These are phyloP conservation scores for Cryptosporidium bovis DNA, from an alignment of 169 alveolate species.

Conservation along the genomic window DNA sequence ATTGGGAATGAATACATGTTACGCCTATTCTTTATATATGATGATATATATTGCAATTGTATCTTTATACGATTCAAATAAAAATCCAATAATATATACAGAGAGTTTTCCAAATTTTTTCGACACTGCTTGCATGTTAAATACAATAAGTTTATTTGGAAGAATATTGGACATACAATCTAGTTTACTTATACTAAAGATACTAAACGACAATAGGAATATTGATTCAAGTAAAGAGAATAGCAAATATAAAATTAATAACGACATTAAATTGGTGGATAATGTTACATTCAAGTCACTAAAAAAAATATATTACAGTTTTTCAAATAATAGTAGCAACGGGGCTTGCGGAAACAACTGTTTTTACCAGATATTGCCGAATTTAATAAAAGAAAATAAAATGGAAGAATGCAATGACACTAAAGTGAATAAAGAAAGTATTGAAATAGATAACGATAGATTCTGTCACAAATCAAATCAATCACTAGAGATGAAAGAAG, in stretches of 20 bases:
- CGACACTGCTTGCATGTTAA: constrained; percentile 66
- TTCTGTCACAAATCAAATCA: constrained; percentile 28
- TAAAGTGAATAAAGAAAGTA: neutral
- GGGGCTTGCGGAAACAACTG: neutral
- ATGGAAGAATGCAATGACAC: neutral
- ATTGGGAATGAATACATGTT: constrained; percentile 56
- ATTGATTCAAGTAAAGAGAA: neutral
- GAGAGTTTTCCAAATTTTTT: constrained; percentile 57
- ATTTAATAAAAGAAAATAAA: neutral
- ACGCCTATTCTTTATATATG: constrained; percentile 33
- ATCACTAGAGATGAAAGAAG: constrained; percentile 42
- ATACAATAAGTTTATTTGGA: constrained; percentile 65
- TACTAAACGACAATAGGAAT: constrained; percentile 6
- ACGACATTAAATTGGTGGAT: constrained; percentile 6
- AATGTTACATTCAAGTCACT: constrained; percentile 21
- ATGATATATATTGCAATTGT: constrained; percentile 37
- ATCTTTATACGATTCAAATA: constrained; percentile 1
- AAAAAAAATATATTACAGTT: constrained; percentile 35
- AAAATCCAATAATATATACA: constrained; percentile 10
- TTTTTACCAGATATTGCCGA: neutral
- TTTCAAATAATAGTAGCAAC: constrained; percentile 21
- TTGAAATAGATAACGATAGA: constrained; percentile 1
- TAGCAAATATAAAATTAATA: constrained; percentile 19
- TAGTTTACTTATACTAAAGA: constrained; percentile 23
- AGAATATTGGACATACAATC: constrained; percentile 59